phyloP scores from a whole-genome alignment of 1,284 basidiomycete species.

The Porodaedalea pini region DNA sequence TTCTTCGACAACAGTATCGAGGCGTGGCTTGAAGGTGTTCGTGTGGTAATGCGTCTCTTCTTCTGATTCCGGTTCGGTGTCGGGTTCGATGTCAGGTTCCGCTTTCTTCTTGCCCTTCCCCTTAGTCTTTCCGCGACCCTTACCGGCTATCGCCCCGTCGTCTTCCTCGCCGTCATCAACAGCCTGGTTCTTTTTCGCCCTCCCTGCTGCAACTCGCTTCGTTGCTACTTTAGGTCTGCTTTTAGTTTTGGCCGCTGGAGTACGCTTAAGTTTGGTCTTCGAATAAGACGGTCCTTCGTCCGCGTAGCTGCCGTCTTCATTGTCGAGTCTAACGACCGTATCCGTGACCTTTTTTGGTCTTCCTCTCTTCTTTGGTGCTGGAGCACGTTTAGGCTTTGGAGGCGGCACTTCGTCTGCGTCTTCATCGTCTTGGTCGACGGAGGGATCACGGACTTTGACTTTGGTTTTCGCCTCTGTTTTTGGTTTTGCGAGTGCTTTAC shows the following conservation, averaged over 20 bases:
- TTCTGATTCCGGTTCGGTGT: neutral
- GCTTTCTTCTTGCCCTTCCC: conserved; percentile 1
- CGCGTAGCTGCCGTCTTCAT: neutral
- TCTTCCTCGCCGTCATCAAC: neutral
- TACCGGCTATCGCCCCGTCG: neutral
- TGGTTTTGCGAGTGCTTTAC: neutral
- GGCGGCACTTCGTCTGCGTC: neutral
- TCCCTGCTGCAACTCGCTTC: neutral
- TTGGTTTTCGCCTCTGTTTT: neutral
- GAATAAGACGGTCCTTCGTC: neutral
- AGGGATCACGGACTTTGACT: neutral
- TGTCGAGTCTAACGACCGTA: neutral
- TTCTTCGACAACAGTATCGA: conserved; percentile 6
- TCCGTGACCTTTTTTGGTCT: neutral
- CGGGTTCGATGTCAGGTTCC: neutral
- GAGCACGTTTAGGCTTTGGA: too few relatives aligned
- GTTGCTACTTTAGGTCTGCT: neutral
- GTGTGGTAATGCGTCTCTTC: neutral
- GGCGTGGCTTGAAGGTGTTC: neutral
- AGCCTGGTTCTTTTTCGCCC: neutral
- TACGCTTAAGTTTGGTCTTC: neutral
- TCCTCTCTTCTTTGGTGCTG: neutral
- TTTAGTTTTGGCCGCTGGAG: neutral
- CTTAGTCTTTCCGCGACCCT: neutral
- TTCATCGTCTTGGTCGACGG: neutral